Percentiles rank a stretch among this genome's conserved stretches.
phyloP scores from a whole-genome alignment of 495 filamentous ascomycete genomes.

The Lepraria neglecta region DNA sequence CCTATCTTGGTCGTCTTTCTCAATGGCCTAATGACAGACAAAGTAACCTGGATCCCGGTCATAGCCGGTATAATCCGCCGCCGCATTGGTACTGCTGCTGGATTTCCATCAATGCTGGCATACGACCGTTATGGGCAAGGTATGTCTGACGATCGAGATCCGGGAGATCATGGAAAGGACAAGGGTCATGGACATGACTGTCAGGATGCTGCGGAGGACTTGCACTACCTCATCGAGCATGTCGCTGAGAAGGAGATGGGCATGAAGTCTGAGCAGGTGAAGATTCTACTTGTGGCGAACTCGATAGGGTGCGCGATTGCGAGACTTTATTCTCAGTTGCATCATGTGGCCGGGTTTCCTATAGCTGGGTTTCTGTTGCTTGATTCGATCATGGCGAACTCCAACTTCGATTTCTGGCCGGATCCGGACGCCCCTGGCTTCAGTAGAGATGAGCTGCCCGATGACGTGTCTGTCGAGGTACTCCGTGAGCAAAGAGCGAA shows the following conservation, averaged over 20 bases:
- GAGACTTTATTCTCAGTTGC: conserved; percentile 47
- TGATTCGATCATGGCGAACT: conserved; percentile 57
- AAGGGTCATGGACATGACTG: conserved; percentile 50
- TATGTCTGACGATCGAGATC: conserved; percentile 47
- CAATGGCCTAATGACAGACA: conserved; percentile 53
- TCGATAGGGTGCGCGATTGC: conserved; percentile 56
- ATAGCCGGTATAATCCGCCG: conserved; percentile 39
- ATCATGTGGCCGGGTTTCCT: conserved; percentile 45
- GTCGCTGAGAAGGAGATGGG: conserved; percentile 29
- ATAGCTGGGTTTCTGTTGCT: conserved; percentile 50
- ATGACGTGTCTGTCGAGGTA: conserved; percentile 40
- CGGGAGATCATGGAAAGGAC: conserved; percentile 40
- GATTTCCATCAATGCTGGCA: conserved; percentile 45
- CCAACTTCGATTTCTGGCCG: conserved; percentile 54
- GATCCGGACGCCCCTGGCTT: conserved; percentile 51
- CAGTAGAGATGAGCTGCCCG: conserved; percentile 37
- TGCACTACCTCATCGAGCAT: conserved; percentile 45
- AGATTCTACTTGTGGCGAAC: conserved; percentile 49
- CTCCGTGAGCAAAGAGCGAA: conserved; percentile 41
- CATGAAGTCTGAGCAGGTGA: conserved; percentile 22
- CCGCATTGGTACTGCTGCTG: conserved; percentile 15
- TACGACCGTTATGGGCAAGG: conserved; percentile 65
- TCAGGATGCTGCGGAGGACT: conserved; percentile 41
- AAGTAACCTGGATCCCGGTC: conserved; percentile 43
- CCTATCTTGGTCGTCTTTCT: conserved; percentile 51